phyloP scores from a whole-genome alignment of 192 early-diverging fungal species.

The Geranomyces variabilis region DNA sequence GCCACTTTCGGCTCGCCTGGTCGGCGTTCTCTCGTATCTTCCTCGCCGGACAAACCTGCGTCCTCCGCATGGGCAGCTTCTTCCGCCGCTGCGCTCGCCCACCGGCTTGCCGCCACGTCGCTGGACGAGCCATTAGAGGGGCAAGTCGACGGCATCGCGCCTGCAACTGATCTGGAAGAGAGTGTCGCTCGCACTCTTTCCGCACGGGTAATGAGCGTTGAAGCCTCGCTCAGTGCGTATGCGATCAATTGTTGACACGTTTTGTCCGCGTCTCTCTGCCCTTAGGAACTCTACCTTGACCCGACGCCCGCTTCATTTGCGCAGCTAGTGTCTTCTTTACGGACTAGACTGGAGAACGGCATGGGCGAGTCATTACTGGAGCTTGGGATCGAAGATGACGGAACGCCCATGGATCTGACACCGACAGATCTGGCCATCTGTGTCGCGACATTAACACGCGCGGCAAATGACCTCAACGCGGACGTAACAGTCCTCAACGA shows the following conservation, averaged over 20 bases:
- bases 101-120: constrained; percentile 33
- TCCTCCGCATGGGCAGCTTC: background rate
- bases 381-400: constrained; percentile 79
- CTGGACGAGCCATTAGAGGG: constrained; percentile 17
- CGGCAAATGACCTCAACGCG: constrained; percentile 34
- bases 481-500: constrained; percentile 49
- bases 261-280: background rate
- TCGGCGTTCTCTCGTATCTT: background rate
- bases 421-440: constrained; percentile 37
- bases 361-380: constrained; percentile 78
- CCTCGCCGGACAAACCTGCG: constrained; percentile 3
- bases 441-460: constrained; percentile 36
- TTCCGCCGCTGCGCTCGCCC: constrained; percentile 37
- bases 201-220: background rate
- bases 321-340: background rate
- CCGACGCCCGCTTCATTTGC: background rate
- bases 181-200: background rate
- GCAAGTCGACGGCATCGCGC: background rate
- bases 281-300: constrained; percentile 6
- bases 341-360: constrained; percentile 14
- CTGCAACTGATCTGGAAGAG: background rate
- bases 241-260: background rate
- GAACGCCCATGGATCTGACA: constrained; percentile 68
- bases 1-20: too few relatives aligned
- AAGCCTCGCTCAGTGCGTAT: background rate